Evolutionary conservation across 495 filamentous ascomycete species (phyloP), one percentile per base, ranked within the genome.

Genomic region (Aspergillus indologenus): DNA sequence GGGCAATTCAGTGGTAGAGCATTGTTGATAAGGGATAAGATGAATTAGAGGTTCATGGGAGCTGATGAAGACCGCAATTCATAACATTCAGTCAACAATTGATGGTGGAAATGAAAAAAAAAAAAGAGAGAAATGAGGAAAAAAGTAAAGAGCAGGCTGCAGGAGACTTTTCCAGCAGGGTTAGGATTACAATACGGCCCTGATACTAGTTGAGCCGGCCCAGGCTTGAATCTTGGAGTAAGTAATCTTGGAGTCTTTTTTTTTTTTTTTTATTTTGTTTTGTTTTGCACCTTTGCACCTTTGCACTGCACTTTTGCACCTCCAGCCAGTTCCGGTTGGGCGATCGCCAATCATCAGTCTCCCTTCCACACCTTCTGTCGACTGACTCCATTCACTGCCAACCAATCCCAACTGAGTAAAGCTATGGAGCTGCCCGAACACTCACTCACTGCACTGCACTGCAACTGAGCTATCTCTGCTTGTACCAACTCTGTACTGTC

Each of bases 261-360:
- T 9, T 29, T 9, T 29, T 29, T 29, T 29, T 29, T 29, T 3
- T 9, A 29, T n/a, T n/a, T n/a, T n/a, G n/a, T n/a, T n/a, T n/a
- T n/a, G n/a, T n/a, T n/a, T n/a, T n/a, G n/a, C n/a, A n/a, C n/a
- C n/a, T n/a, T n/a, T n/a, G n/a, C n/a, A n/a, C n/a, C n/a, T n/a
- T n/a, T n/a, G n/a, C n/a, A n/a, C n/a, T n/a, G n/a, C n/a, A n/a
- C n/a, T 29, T 51, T 60, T 57, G 44, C 59, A 58, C 49, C 47
- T 58, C 48, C 59, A 58, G 53, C 44, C 61, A 60, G 61, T 62
- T 62, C 57, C 61, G 65, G 56, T 34, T 29, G 31, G 60, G 54
- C 54, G 65, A 67, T 67, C 65, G 55, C 60, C 63, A 66, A 62
- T 64, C 60, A 62, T 47, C 47, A 44, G 23, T 18, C 31, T 6